Percentiles rank a stretch among this genome's conserved stretches.
phyloP scores from a whole-genome alignment of 495 filamentous ascomycete genomes.

The Aspergillus sparsus region DNA sequence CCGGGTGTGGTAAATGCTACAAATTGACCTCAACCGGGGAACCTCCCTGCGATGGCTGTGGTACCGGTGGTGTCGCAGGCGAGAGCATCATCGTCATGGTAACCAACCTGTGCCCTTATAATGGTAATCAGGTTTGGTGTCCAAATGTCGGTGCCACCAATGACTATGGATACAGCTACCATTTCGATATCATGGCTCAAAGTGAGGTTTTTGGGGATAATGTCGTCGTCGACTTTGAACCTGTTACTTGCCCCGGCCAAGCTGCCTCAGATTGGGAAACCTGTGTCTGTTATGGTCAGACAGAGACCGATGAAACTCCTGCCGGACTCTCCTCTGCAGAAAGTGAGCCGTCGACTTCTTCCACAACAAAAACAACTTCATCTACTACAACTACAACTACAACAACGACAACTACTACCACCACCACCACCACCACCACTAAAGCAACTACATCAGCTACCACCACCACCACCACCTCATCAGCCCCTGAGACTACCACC shows the following conservation, averaged over 20 bases:
- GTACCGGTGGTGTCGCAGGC: neutral
- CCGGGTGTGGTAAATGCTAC: neutral
- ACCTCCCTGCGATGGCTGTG: neutral
- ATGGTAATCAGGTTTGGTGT: neutral
- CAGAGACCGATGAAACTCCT: too few relatives aligned
- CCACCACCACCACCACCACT: too few relatives aligned
- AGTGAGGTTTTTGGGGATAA: slow-evolving; percentile 7
- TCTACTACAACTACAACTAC: too few relatives aligned
- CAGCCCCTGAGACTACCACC: too few relatives aligned
- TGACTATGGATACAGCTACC: neutral
- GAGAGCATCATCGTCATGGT: slow-evolving; percentile 7
- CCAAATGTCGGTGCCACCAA: neutral
- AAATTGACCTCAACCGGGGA: neutral
- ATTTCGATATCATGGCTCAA: neutral
- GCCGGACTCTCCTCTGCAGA: too few relatives aligned
- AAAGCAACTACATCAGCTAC: too few relatives aligned
- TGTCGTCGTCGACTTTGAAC: neutral
- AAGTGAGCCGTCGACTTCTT: too few relatives aligned
- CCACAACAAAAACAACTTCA: too few relatives aligned
- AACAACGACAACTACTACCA: too few relatives aligned
- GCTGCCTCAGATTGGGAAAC: neutral
- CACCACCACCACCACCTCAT: too few relatives aligned
- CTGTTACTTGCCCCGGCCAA: neutral
- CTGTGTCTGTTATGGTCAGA: too few relatives aligned
- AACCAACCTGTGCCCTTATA: neutral